phyloP scores from a whole-genome alignment of 306 rosid genomes.

The Hippophae rhamnoides region DNA sequence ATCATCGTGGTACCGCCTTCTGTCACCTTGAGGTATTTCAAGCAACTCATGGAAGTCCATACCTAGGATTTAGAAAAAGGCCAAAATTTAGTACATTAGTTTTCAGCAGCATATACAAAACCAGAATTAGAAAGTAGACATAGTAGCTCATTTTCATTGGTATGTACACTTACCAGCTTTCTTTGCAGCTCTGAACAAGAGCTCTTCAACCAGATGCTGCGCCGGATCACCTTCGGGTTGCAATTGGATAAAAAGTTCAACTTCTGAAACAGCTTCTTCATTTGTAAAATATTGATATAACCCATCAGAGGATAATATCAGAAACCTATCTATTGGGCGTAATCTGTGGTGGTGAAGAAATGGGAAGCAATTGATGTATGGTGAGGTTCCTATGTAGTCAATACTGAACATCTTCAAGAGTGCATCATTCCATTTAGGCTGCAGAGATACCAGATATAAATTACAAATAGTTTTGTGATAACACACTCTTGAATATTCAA shows the following conservation, averaged over 20 bases:
- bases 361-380: slow-evolving; percentile 84
- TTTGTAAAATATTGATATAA: slow-evolving; percentile 89
- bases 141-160: neutral
- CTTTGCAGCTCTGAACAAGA: slow-evolving; percentile 88
- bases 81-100: slow-evolving; percentile 1
- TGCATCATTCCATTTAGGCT: slow-evolving; percentile 98
- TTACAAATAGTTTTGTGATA: neutral
- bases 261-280: slow-evolving; percentile 93
- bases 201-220: slow-evolving; percentile 91
- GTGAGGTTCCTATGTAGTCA: slow-evolving; percentile 72
- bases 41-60: slow-evolving; percentile 92
- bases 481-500: neutral
- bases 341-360: slow-evolving; percentile 78
- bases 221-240: slow-evolving; percentile 99
- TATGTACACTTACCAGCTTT: slow-evolving; percentile 52
- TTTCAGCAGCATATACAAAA: neutral
- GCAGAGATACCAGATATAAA: slow-evolving; percentile 21
- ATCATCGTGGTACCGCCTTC: slow-evolving; percentile 94
- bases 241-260: slow-evolving; percentile 75
- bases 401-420: slow-evolving; percentile 85
- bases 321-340: slow-evolving; percentile 78
- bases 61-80: slow-evolving; percentile 39
- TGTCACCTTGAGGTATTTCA: slow-evolving; percentile 89
- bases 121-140: neutral
- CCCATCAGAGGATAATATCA: slow-evolving; percentile 89